A percentile compares a stretch with the other conserved stretches of the same genome.
phyloP scores from a whole-genome alignment of 768 basidiomycete species.

The Russula lepida region DNA sequence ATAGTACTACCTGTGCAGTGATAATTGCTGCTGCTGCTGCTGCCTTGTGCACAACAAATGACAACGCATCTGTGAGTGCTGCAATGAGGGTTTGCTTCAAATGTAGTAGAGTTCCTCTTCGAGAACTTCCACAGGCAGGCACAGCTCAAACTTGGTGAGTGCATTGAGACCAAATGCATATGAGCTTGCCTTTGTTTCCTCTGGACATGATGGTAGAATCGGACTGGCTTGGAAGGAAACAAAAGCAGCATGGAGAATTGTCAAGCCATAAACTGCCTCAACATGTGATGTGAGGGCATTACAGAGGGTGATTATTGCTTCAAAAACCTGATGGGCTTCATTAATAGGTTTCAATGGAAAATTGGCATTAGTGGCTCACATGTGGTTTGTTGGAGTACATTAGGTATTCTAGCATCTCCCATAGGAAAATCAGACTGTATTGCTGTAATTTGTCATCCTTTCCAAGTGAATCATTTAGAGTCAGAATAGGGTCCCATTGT shows the following conservation, averaged over 20 bases:
- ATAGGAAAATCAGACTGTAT: constrained; percentile 72
- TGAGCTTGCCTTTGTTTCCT: constrained; percentile 51
- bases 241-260: constrained; percentile 69
- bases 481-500: constrained; percentile 1
- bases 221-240: constrained; percentile 53
- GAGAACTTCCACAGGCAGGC: constrained; percentile 73
- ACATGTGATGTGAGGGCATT: constrained; percentile 62
- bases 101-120: constrained; percentile 82
- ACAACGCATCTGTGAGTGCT: constrained; percentile 64
- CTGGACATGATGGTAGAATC: constrained; percentile 34
- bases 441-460: constrained; percentile 60
- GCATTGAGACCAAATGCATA: constrained; percentile 81
- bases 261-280: constrained; percentile 79
- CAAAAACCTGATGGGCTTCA: constrained; percentile 49
- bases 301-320: constrained; percentile 75
- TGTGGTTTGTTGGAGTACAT: constrained; percentile 61
- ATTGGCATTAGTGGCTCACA: constrained; percentile 36
- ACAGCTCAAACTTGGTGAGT: constrained; percentile 72
- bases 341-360: constrained; percentile 1
- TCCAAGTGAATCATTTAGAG: constrained; percentile 12
- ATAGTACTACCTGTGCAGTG: constrained; percentile 72
- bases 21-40: constrained; percentile 78
- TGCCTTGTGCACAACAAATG: constrained; percentile 75
- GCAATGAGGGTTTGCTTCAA: constrained; percentile 60
- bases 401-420: constrained; percentile 78